These are phyloP conservation scores for Fusarium protoensiforme DNA, from an alignment of 2,329 filamentous ascomycete species.

Conservation along the genomic window DNA sequence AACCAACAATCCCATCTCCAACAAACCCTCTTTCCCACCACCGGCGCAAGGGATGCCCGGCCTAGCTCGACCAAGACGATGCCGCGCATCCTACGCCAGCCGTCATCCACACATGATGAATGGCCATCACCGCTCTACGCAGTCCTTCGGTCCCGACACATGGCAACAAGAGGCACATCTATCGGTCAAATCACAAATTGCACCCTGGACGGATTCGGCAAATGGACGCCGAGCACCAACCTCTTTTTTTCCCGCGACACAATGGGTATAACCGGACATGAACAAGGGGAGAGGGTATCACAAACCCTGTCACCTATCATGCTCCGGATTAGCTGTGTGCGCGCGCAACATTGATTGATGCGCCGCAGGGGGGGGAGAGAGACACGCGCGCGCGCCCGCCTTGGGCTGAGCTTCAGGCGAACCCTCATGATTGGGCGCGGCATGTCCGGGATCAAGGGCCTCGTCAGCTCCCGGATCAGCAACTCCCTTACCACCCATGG, in stretches of 20 bases:
- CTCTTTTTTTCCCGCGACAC: neutral
- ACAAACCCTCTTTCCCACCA: slow-evolving; percentile 4
- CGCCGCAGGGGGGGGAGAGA: neutral
- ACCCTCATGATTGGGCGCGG: slow-evolving; percentile 34
- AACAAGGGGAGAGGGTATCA: no score
- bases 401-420: slow-evolving; percentile 9
- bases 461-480: slow-evolving; percentile 42
- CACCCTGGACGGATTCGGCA: neutral
- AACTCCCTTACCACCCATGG: slow-evolving; percentile 6
- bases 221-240: slow-evolving; percentile 6
- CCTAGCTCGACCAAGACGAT: slow-evolving; percentile 17
- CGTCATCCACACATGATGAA: neutral
- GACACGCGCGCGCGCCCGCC: neutral
- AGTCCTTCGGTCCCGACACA: neutral
- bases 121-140: neutral
- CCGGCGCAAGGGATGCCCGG: slow-evolving; percentile 25
- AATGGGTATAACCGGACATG: neutral
- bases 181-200: neutral
- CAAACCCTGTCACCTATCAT: neutral
- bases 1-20: slow-evolving; percentile 12
- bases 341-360: neutral
- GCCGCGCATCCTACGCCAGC: slow-evolving; percentile 22
- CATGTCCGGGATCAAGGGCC: slow-evolving; percentile 36
- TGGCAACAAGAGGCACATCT: slow-evolving; percentile 1
- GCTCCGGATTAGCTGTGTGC: neutral